These are phyloP conservation scores for Aspergillus chevalieri DNA, from an alignment of 2,329 filamentous ascomycete species.

Conservation along the genomic window DNA sequence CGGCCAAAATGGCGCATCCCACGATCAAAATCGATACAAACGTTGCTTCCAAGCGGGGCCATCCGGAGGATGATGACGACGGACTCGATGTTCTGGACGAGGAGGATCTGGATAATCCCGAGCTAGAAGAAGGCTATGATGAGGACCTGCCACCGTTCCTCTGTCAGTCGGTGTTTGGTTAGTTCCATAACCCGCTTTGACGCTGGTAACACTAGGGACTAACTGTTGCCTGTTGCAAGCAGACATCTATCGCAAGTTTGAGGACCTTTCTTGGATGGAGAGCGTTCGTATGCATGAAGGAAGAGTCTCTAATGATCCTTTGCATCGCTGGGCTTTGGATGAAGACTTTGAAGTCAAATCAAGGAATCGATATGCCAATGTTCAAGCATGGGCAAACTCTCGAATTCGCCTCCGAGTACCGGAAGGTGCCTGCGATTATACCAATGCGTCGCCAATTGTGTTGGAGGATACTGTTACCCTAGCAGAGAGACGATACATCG, in stretches of 20 bases:
- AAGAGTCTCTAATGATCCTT: constrained; percentile 38
- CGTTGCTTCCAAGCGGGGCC: constrained; percentile 33
- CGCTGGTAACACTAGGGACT: not conserved
- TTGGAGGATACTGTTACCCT: constrained; percentile 48
- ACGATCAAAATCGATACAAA: constrained; percentile 36
- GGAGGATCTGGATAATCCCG: constrained; percentile 22
- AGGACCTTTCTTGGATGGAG: constrained; percentile 57
- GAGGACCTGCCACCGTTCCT: constrained; percentile 34
- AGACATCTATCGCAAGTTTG: constrained; percentile 57
- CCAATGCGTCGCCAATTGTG: constrained; percentile 70
- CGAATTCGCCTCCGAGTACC: constrained; percentile 75
- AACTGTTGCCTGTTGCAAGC: constrained; percentile 4
- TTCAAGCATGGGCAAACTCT: constrained; percentile 84
- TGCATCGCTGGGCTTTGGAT: constrained; percentile 55
- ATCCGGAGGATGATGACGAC: constrained; percentile 31
- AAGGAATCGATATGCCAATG: constrained; percentile 82
- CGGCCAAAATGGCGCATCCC: constrained; percentile 38
- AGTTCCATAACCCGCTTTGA: constrained; percentile 14
- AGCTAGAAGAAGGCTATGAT: constrained; percentile 22
- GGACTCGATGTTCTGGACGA: constrained; percentile 19
- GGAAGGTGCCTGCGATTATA: constrained; percentile 66
- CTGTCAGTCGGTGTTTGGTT: constrained; percentile 32
- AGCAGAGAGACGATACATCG: constrained; percentile 63
- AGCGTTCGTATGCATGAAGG: constrained; percentile 48
- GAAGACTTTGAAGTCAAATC: constrained; percentile 49